Conservation (phyloP, 208 protist genomes). For the Acanthamoeba divionensis region DNA sequence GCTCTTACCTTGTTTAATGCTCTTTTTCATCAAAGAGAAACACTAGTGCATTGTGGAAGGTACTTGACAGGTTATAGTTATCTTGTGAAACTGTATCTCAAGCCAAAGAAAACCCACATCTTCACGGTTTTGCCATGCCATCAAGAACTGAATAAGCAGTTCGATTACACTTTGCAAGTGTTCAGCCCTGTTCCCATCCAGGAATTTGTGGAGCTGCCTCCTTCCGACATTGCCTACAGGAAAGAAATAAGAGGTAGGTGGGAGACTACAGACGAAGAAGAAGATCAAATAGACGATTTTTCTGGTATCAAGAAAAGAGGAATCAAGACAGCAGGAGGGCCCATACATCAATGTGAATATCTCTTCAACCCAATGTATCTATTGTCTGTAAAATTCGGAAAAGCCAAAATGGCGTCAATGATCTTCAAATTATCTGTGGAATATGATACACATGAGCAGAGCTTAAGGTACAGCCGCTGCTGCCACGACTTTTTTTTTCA, state of each 20-base stretch:
- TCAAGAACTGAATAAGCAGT: not conserved
- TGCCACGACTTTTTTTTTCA: not conserved
- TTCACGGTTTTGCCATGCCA: slow-evolving; percentile 25
- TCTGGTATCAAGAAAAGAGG: not conserved
- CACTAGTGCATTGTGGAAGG: not conserved
- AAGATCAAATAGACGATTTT: not conserved
- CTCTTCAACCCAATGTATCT: slow-evolving; percentile 40
- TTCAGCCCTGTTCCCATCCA: not conserved
- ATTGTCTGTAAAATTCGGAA: not conserved
- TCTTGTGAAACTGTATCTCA: not conserved
- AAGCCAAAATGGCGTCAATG: not conserved
- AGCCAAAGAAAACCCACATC: not conserved
- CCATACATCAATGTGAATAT: not conserved
- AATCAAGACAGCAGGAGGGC: not conserved
- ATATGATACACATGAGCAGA: not conserved
- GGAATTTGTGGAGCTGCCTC: not conserved
- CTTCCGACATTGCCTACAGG: not conserved
- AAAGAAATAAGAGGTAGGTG: not conserved
- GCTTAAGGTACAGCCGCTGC: not conserved
- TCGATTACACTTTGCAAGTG: not conserved
- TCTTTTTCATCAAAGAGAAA: not conserved
- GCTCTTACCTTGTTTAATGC: not conserved
- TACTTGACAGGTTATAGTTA: slow-evolving; percentile 34
- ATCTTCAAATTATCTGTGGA: not conserved
- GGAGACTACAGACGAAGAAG: not conserved